phyloP scores from a whole-genome alignment of 2,329 filamentous ascomycete genomes.

The Pseudocercospora vitis region DNA sequence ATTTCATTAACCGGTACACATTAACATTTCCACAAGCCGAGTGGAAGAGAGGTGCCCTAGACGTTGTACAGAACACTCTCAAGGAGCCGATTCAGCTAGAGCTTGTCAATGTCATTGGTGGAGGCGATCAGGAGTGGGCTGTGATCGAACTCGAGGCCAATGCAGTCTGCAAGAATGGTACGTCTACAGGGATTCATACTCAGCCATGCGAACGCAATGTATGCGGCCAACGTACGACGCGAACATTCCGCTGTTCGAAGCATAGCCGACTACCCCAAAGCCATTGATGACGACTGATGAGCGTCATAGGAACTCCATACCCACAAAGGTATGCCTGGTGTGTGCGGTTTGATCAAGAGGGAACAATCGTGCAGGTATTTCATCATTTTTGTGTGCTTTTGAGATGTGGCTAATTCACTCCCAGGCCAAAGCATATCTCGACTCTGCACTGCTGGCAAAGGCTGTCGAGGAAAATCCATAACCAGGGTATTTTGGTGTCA shows the following conservation, averaged over 20 bases:
- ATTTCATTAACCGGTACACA: not conserved
- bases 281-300: not conserved
- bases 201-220: not conserved
- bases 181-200: not conserved
- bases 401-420: not conserved
- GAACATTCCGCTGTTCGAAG: not conserved
- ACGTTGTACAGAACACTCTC: conserved; percentile 28
- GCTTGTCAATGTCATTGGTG: conserved; percentile 32
- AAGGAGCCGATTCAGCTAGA: conserved; percentile 27
- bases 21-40: conserved; percentile 19
- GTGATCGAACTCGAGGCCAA: conserved; percentile 32
- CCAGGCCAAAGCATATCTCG: conserved; percentile 30
- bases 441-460: conserved; percentile 32
- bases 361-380: conserved; percentile 32
- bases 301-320: conserved; percentile 28
- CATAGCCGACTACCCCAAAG: not conserved
- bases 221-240: not conserved
- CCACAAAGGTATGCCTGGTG: conserved; percentile 34
- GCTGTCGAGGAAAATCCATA: conserved; percentile 26
- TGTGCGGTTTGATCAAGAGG: conserved; percentile 30
- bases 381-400: not conserved
- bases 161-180: conserved; percentile 33
- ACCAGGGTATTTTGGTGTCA: no score
- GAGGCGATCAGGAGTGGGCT: conserved; percentile 33
- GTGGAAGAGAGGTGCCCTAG: conserved; percentile 34